Base-by-base conservation (phyloP, 202 grass and related monocot species). In the Setaria italica region DNA sequence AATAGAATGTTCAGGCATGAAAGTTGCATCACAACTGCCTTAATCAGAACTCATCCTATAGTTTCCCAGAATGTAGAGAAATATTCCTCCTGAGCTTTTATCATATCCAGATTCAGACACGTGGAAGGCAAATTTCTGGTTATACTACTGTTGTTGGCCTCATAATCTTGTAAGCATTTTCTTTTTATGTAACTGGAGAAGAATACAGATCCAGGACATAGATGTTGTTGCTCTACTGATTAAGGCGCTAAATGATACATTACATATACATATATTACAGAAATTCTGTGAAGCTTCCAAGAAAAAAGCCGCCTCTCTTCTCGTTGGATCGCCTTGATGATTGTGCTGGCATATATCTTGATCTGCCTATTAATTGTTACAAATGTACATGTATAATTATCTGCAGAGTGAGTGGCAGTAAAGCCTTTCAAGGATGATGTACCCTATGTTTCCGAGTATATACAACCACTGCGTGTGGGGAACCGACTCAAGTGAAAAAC, bases 311-410 rank as follows among this genome's bases (percentile, higher is more conserved):
- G 29, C 63, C 55, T 78, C 68, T 86, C 55, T 79, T 70, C 76
- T 89, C 81, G 47, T 53, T 89, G 70, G 78, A 46, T 63, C 57
- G 34, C 67, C 39, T 80, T 80, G 72, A 70, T 75, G 66, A 67
- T 62, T 74, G 30, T 82, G 83, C 72, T 92, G 79, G 75, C 77
- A 84, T 83, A 86, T 79, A 72, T 67, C 82, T 85, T 75, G 53
- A 87, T 72, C 73, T 90, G 76, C 88, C 87, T 82, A 85, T 77
- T 91, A 13, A 77, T 77, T 85, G 63, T 89, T 77, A 78, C 72
- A 92, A 79, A 90, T 96, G 80, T 94, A 94, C 87, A 92, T 3
- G 89, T 94, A 94, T 92, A 81, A 81, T 91, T 90, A 77, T 90
- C 82, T 90, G 79, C 63, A 82, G 64, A 82, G 79, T 92, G 74